phyloP scores from a whole-genome alignment of 352 stramenopile species.

The Phytopythium cucurbitacearum region DNA sequence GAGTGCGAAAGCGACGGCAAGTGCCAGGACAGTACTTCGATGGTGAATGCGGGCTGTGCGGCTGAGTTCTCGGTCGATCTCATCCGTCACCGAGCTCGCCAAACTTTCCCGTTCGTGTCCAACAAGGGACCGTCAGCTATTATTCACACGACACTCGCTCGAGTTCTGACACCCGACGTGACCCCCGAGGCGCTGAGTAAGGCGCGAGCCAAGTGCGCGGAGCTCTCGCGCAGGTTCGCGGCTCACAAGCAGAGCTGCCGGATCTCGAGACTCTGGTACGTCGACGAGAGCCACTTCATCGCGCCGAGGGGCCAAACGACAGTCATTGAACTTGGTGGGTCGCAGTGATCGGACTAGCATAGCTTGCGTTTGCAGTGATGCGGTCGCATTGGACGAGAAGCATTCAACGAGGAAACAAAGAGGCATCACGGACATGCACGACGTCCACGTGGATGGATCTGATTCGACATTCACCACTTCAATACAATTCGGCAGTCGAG shows the following conservation, averaged over 20 bases:
- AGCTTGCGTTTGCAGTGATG: too few species aligned
- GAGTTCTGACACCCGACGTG: conserved; percentile 35
- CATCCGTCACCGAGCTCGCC: conserved; percentile 25
- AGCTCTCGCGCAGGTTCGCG: conserved; percentile 19
- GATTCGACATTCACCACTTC: too few species aligned
- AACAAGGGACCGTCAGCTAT: conserved; percentile 22
- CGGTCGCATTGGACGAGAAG: too few species aligned
- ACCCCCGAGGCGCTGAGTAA: conserved; percentile 19
- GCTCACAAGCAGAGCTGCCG: too few species aligned
- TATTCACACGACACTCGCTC: conserved; percentile 55
- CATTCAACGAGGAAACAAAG: too few species aligned
- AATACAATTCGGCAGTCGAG: too few species aligned
- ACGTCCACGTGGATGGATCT: too few species aligned
- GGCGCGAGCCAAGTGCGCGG: conserved; percentile 27
- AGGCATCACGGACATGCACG: too few species aligned
- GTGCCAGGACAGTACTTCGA: background rate
- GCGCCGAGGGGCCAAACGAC: conserved; percentile 35
- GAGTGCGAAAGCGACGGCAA: conserved; percentile 15
- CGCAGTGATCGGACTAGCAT: too few species aligned
- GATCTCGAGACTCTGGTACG: conserved; percentile 37
- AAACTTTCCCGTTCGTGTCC: conserved; percentile 36
- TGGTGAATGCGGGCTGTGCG: conserved; percentile 11
- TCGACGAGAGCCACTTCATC: conserved; percentile 55
- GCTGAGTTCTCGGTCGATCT: conserved; percentile 41
- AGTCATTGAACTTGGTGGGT: conserved; percentile 6